These are phyloP conservation scores for Cladosporium sp. DNA, from an alignment of 2,329 filamentous ascomycete genomes.

Conservation along the genomic window DNA sequence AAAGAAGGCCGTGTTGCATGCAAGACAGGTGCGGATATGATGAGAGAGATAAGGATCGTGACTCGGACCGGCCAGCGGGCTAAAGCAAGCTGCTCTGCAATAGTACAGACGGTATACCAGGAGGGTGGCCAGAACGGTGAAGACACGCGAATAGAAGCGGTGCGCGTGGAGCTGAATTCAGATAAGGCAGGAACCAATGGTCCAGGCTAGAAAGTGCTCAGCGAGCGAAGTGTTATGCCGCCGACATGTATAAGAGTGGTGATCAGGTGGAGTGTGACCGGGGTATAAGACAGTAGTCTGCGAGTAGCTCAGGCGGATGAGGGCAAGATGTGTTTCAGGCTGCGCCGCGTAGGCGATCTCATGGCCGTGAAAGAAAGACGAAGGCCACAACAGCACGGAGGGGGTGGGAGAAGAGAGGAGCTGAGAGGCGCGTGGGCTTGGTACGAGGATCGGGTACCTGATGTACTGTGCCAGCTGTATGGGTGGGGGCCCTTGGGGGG, in stretches of 20 bases:
- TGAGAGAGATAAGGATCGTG: constrained; percentile 7
- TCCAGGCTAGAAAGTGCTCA: constrained; percentile 8
- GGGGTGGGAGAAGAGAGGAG: constrained; percentile 5
- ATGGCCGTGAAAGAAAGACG: constrained; percentile 10
- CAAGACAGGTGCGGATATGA: constrained; percentile 3
- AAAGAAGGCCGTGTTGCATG: constrained; percentile 2
- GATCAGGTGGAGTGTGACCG: constrained; percentile 5
- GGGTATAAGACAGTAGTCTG: constrained; percentile 6
- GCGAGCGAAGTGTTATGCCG: constrained; percentile 17
- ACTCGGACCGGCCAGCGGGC: constrained; percentile 10
- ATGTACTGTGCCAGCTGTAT: constrained; percentile 15
- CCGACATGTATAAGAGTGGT: constrained; percentile 15
- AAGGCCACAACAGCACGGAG: background rate
- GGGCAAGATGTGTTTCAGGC: constrained; percentile 14
- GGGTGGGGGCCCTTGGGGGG: constrained; percentile 1
- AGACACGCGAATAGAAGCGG: background rate
- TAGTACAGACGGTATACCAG: constrained; percentile 15
- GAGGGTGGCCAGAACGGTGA: constrained; percentile 1
- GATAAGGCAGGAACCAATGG: constrained; percentile 8
- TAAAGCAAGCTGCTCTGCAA: constrained; percentile 17
- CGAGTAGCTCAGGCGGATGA: constrained; percentile 10
- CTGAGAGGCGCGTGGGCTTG: background rate
- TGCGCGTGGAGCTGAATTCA: background rate
- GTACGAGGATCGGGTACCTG: constrained; percentile 12
- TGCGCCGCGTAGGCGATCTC: constrained; percentile 12